These are phyloP conservation scores for Pneumocystis jirovecii DNA, from an alignment of 1,139 yeast species.

Conservation along the genomic window DNA sequence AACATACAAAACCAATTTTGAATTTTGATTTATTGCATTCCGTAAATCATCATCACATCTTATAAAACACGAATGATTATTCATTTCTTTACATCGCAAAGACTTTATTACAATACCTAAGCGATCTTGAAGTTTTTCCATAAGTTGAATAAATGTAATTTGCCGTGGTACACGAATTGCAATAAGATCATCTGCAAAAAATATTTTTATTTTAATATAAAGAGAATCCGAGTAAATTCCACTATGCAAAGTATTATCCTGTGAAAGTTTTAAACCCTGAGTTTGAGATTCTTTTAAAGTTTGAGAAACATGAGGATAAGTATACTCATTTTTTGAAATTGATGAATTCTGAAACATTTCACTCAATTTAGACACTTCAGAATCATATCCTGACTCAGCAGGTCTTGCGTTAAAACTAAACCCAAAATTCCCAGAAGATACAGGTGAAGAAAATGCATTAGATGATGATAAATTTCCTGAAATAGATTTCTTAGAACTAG, in stretches of 20 bases:
- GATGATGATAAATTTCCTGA: slow-evolving; percentile 1
- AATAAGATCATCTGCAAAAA: slow-evolving; percentile 77
- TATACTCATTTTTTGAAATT: not conserved
- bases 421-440: not conserved
- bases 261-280: slow-evolving; percentile 1
- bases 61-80: slow-evolving; percentile 20
- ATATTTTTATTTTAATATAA: slow-evolving; percentile 60
- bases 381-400: not conserved
- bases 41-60: slow-evolving; percentile 22
- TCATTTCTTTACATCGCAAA: slow-evolving; percentile 21
- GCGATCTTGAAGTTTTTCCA: slow-evolving; percentile 50
- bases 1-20: slow-evolving; percentile 1
- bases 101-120: slow-evolving; percentile 26
- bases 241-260: slow-evolving; percentile 15
- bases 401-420: not conserved
- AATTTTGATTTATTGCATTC: not conserved
- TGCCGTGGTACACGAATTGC: slow-evolving; percentile 61
- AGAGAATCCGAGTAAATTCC: slow-evolving; percentile 15
- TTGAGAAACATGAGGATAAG: not conserved
- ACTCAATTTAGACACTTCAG: not conserved
- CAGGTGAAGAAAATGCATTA: slow-evolving; percentile 3
- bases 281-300: slow-evolving; percentile 2
- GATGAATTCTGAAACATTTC: not conserved
- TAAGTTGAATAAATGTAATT: slow-evolving; percentile 46
- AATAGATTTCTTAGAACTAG: not conserved